Percentiles rank a stretch among this genome's conserved stretches.
phyloP scores from a whole-genome alignment of 1,284 basidiomycete genomes.

The Microbotryomycetes sp. region DNA sequence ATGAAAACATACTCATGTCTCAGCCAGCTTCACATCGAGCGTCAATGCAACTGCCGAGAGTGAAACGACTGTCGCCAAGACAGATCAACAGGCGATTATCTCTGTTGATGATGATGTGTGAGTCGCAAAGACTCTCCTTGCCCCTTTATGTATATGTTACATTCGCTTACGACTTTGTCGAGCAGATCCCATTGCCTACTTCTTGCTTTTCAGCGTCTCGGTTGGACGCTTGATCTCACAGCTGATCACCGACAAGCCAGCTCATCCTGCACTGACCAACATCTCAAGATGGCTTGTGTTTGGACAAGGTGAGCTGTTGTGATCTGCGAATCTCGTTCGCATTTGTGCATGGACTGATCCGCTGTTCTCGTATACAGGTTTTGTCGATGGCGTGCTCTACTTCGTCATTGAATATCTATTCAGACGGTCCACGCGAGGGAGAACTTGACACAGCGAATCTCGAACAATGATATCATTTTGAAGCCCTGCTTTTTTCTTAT shows the following conservation, averaged over 20 bases:
- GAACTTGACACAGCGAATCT: too few relatives aligned
- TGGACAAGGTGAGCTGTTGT: not conserved
- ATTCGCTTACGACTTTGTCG: not conserved
- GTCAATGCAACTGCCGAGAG: not conserved
- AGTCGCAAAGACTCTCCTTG: too few relatives aligned
- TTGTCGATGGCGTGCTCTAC: slow-evolving; percentile 15
- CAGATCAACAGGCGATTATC: slow-evolving; percentile 22
- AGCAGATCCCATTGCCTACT: slow-evolving; percentile 21
- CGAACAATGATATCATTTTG: too few relatives aligned
- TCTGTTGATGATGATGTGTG: slow-evolving; percentile 15
- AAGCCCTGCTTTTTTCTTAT: too few relatives aligned
- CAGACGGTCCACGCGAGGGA: not conserved
- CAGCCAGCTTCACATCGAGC: not conserved
- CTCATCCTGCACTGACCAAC: not conserved
- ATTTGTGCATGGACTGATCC: not conserved
- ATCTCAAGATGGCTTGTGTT: slow-evolving; percentile 12
- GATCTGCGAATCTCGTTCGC: not conserved
- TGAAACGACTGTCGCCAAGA: slow-evolving; percentile 3
- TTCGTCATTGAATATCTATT: slow-evolving; percentile 6
- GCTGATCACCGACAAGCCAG: not conserved
- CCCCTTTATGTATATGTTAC: too few relatives aligned
- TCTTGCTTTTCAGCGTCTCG: slow-evolving; percentile 18
- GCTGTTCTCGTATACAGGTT: not conserved
- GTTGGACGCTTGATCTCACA: slow-evolving; percentile 20
- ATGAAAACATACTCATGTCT: not conserved